A percentile compares a stretch with the other conserved stretches of the same genome.
phyloP scores from a whole-genome alignment of 352 stramenopile species.

The Plasmopara muralis region DNA sequence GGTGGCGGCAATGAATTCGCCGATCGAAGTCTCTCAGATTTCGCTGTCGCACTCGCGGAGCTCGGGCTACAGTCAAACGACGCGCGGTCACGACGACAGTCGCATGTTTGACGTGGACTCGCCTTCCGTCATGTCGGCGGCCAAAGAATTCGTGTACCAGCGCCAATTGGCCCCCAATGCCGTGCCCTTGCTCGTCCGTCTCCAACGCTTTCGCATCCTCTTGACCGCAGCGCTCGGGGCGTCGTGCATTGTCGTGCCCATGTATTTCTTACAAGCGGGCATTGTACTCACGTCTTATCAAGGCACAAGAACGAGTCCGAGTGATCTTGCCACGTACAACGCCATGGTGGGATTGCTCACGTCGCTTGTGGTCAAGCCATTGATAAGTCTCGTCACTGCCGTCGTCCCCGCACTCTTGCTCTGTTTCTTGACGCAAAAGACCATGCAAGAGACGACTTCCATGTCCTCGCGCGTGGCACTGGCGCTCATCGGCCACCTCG shows the following conservation, averaged over 20 bases:
- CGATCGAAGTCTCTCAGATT: conserved; percentile 63
- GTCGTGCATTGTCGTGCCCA: conserved; percentile 13
- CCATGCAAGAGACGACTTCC: conserved; percentile 40
- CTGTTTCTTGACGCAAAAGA: conserved; percentile 43
- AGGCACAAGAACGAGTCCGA: conserved; percentile 1
- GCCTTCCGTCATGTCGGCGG: conserved; percentile 11
- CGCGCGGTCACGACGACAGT: conserved; percentile 25
- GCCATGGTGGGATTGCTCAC: conserved; percentile 34
- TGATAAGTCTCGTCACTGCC: conserved; percentile 38
- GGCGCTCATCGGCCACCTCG: conserved; percentile 27
- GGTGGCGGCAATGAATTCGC: conserved; percentile 36
- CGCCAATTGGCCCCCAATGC: conserved; percentile 25
- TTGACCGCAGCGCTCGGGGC: conserved; percentile 17
- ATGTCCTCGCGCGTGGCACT: conserved; percentile 21
- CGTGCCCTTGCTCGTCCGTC: conserved; percentile 35
- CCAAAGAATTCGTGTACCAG: conserved; percentile 35
- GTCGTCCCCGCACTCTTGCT: conserved; percentile 48
- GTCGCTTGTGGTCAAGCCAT: conserved; percentile 35
- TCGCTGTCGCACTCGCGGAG: conserved; percentile 44
- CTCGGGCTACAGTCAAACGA: conserved; percentile 18
- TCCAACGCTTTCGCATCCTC: conserved; percentile 37
- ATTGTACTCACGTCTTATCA: conserved; percentile 33
- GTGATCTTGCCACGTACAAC: conserved; percentile 21
- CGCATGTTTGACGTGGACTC: conserved; percentile 34
- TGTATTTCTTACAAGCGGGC: conserved; percentile 31